phyloP scores from a whole-genome alignment of 129 eudicot species.

The Logfia minima region DNA sequence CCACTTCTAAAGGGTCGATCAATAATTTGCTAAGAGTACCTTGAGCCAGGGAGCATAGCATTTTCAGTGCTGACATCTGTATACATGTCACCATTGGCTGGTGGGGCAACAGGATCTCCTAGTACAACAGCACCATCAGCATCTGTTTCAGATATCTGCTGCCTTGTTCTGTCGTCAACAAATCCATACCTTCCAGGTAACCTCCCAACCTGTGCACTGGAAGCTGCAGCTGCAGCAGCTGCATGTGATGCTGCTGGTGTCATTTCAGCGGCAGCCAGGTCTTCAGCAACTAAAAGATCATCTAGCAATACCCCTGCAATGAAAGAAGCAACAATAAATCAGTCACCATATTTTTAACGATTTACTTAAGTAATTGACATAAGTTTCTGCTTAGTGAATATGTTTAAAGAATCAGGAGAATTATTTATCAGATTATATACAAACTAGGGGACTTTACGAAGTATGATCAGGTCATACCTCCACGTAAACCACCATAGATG shows the following conservation, averaged over 20 bases:
- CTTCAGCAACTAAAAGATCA: constrained; percentile 98
- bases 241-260: constrained; percentile 97
- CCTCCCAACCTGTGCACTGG: constrained; percentile 70
- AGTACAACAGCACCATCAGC: constrained; percentile 87
- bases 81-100: constrained; percentile 90
- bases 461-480: constrained; percentile 61
- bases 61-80: constrained; percentile 93
- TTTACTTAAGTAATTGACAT: not conserved
- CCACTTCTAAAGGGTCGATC: not conserved
- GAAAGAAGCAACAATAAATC: constrained; percentile 18
- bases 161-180: constrained; percentile 68
- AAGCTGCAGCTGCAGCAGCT: constrained; percentile 91
- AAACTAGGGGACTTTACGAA: not conserved
- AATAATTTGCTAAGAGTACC: constrained; percentile 40
- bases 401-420: not conserved
- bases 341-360: constrained; percentile 1
- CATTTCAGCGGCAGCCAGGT: constrained; percentile 96
- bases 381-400: constrained; percentile 3
- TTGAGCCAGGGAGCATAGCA: constrained; percentile 75
- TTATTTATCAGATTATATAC: not conserved
- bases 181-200: constrained; percentile 76
- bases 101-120: constrained; percentile 97
- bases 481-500: constrained; percentile 98
- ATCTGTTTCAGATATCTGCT: constrained; percentile 45
- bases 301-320: constrained; percentile 81